Conservation (phyloP, 2,329 filamentous ascomycete genomes). For the Lasiodiplodia theobromae region DNA sequence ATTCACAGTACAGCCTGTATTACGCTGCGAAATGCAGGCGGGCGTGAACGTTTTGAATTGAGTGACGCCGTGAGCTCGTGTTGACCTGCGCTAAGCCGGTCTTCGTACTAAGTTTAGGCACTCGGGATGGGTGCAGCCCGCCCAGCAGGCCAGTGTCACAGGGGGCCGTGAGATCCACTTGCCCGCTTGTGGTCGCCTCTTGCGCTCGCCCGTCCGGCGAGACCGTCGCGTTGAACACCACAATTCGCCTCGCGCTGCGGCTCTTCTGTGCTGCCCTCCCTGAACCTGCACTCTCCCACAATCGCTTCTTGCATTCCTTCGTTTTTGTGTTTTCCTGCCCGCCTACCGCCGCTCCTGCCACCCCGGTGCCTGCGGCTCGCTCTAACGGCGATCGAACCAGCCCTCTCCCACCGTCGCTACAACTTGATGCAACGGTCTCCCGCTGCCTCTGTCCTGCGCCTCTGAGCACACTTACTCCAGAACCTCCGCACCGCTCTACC, state of each 20-base stretch:
- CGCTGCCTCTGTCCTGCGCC: background rate
- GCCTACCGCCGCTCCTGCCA: slow-evolving; percentile 17
- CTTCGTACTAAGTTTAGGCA: slow-evolving; percentile 27
- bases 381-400: slow-evolving; percentile 20
- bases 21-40: slow-evolving; percentile 11
- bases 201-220: slow-evolving; percentile 24
- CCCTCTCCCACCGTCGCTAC: slow-evolving; percentile 19
- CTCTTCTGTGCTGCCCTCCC: slow-evolving; percentile 18
- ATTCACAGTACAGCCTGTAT: background rate
- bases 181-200: slow-evolving; percentile 23
- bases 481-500: background rate
- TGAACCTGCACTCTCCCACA: slow-evolving; percentile 11
- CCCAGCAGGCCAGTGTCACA: slow-evolving; percentile 12
- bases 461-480: background rate
- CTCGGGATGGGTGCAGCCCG: slow-evolving; percentile 19
- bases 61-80: slow-evolving; percentile 27
- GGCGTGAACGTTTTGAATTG: slow-evolving; percentile 24
- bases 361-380: slow-evolving; percentile 8
- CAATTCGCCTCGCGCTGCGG: slow-evolving; percentile 25
- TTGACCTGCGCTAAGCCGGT: slow-evolving; percentile 23
- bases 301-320: slow-evolving; percentile 16
- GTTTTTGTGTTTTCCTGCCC: slow-evolving; percentile 17
- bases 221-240: slow-evolving; percentile 24
- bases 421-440: slow-evolving; percentile 12
- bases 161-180: slow-evolving; percentile 26